phyloP scores from a whole-genome alignment of 2,329 filamentous ascomycete species.

The Tolypocladium pustulatum region DNA sequence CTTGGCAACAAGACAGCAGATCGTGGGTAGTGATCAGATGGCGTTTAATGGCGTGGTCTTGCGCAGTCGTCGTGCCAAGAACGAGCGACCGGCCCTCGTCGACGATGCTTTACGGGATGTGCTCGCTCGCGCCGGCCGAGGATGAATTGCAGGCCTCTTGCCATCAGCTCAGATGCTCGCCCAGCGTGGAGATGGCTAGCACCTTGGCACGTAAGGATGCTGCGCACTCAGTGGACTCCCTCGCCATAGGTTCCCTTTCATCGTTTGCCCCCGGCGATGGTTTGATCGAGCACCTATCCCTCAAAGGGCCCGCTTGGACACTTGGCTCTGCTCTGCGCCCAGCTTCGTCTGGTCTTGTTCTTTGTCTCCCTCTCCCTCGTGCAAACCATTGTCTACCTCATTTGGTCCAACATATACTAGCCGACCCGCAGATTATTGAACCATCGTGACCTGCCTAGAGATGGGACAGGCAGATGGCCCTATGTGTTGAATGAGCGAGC shows the following conservation, averaged over 20 bases:
- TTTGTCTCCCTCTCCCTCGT: background rate
- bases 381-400: background rate
- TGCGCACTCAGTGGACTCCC: too few species aligned
- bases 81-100: background rate
- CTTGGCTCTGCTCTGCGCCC: background rate
- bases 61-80: background rate
- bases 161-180: background rate
- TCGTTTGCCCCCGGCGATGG: background rate
- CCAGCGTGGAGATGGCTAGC: background rate
- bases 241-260: too few species aligned
- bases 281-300: background rate
- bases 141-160: background rate
- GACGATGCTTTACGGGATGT: background rate
- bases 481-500: background rate
- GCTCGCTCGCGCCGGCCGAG: too few species aligned
- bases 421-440: background rate
- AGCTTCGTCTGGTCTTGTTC: background rate
- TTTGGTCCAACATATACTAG: background rate
- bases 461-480: background rate
- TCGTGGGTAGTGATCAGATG: background rate
- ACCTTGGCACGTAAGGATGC: background rate
- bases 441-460: background rate
- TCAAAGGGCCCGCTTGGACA: background rate
- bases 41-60: background rate
- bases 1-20: background rate